Evolutionary conservation across 768 basidiomycete genomes (phyloP).

Genomic region (Hypsizygus marmoreus): DNA sequence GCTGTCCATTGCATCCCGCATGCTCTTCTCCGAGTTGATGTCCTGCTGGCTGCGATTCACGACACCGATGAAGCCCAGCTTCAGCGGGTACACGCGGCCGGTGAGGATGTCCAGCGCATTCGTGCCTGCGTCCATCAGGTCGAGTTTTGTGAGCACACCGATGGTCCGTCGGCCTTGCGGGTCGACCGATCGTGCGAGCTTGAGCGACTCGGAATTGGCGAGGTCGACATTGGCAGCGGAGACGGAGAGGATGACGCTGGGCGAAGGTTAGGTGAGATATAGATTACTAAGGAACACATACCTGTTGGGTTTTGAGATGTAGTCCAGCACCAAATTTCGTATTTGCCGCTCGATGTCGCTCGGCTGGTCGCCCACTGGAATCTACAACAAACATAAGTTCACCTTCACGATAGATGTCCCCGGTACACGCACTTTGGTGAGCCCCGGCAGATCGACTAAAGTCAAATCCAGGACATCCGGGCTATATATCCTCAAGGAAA

Average conservation of each 20-base stretch:
- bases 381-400: constrained; percentile 42
- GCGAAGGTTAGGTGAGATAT: not conserved
- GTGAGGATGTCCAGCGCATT: constrained; percentile 96
- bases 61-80: constrained; percentile 97
- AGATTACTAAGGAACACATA: constrained; percentile 31
- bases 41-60: constrained; percentile 98
- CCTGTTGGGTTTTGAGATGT: constrained; percentile 97
- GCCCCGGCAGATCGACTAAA: constrained; percentile 92
- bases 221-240: constrained; percentile 98
- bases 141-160: constrained; percentile 95
- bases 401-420: not conserved
- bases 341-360: constrained; percentile 98
- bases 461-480: constrained; percentile 95
- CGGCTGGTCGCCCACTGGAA: constrained; percentile 95
- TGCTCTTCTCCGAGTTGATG: constrained; percentile 84
- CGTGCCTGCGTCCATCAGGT: constrained; percentile 99
- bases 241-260: constrained; percentile 92
- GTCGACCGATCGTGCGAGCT: constrained; percentile 93
- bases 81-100: constrained; percentile 96
- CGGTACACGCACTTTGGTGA: constrained; percentile 77
- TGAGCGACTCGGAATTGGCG: constrained; percentile 97
- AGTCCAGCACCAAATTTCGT: constrained; percentile 90
- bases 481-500: constrained; percentile 93
- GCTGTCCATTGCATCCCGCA: constrained; percentile 80
- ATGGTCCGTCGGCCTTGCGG: constrained; percentile 96